Evolutionary conservation across 352 stramenopile species (phyloP), one percentile per base, ranked within the genome.

Genomic region (Phytophthora pistaciae): DNA sequence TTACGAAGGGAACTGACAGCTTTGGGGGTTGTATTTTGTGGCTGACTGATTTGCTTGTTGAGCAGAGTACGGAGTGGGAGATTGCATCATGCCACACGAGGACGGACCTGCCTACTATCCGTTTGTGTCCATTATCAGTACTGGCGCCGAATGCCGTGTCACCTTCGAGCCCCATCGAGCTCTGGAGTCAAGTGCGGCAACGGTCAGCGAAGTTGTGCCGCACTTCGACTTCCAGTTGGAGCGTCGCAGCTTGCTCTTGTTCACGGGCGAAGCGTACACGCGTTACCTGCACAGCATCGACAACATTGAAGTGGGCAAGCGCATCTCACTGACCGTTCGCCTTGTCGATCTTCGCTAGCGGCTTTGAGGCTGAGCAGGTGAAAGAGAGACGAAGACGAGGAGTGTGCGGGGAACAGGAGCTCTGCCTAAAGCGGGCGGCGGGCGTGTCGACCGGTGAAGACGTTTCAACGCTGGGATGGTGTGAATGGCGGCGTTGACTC

Each of bases 71-170:
- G 81, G 70, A 0, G 74, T 87, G 14, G 87, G 83, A 27, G 84
- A 94, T 16, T 78, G 75, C 31, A 94, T 94, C 64, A 40, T 94
- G 57, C 84, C 87, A 14, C 87, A 92, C 49, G 78, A 92, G 49
- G 87, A 94, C 66, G 87, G 87, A 13, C 87, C 83, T 29, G 80
- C 75, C 31, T 93, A 94, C 75, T 85, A 81, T 48, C 84, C 87
- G 38, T 58, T 94, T 27, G 87, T 93, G 9, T 78, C 83, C 21
- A 93, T 93, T 68, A 60, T 91, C 57, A 94, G 82, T 66, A 82
- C 82, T 8, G 85, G 83, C 9, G 81, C 84, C 44, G 73, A 84
- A 23, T 84, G 78, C 18, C 64, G 69, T 7, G 80, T 94, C 62
- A 87, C 75, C 14, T 94, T 91, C 57, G 60, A 82, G 52, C 84